Percentiles rank a stretch among this genome's conserved stretches.
Conservation (phyloP, 78 protist species). For the Dictyostelium brefeldianum region DNA sequence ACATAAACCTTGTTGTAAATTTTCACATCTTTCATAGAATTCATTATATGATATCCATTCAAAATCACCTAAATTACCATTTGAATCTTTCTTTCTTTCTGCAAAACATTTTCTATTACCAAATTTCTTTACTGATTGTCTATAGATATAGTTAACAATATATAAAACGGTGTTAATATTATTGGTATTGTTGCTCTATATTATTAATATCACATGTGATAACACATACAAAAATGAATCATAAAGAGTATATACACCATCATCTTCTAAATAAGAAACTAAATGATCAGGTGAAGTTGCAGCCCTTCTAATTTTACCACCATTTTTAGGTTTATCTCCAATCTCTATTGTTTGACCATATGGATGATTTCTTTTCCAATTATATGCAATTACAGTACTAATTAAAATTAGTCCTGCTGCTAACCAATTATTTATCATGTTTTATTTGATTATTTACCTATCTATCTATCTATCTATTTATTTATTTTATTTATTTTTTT, state of each 20-base stretch:
- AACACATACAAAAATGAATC: constrained; percentile 70
- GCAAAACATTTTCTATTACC: constrained; percentile 33
- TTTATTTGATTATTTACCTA: not conserved
- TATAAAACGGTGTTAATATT: not conserved
- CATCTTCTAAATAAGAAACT: constrained; percentile 45
- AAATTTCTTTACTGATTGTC: constrained; percentile 35
- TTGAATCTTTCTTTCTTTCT: constrained; percentile 9
- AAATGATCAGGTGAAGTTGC: constrained; percentile 20
- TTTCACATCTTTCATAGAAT: not conserved
- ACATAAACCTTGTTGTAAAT: constrained; percentile 12
- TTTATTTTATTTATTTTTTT: not conserved
- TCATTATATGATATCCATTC: constrained; percentile 45
- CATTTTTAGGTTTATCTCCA: constrained; percentile 25
- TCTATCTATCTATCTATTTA: not conserved
- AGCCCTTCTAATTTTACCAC: constrained; percentile 59
- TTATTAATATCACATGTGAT: no score
- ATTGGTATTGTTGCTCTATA: not conserved
- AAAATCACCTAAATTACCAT: constrained; percentile 60
- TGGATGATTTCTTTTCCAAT: constrained; percentile 64
- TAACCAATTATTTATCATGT: constrained; percentile 56
- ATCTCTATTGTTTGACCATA: constrained; percentile 29
- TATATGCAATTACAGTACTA: constrained; percentile 1
- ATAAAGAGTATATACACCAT: constrained; percentile 55
- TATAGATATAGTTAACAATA: not conserved
- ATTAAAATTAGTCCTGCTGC: constrained; percentile 44